Evolutionary conservation across 108 stramenopile species (phyloP).

Genomic region (Nitzschia inconspicua): DNA sequence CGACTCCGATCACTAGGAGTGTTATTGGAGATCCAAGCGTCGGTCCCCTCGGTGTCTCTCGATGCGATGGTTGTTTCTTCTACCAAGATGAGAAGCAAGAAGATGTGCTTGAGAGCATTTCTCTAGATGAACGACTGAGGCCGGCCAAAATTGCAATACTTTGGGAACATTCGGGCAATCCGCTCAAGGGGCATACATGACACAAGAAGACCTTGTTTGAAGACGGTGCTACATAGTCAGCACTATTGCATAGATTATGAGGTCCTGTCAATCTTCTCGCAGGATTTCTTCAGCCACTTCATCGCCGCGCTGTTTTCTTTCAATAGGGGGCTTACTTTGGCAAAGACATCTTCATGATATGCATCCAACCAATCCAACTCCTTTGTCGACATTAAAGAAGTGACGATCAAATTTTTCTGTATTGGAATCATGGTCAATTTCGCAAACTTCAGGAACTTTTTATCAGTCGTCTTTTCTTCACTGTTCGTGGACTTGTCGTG

Average conservation of each 20-base stretch:
- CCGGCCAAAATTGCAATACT: constrained; percentile 61
- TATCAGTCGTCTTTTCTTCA: constrained; percentile 22
- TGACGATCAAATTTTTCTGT: constrained; percentile 80
- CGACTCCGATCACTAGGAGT: constrained; percentile 25
- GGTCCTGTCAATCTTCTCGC: constrained; percentile 62
- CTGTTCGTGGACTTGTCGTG: constrained; percentile 27
- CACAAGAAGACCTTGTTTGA: background rate
- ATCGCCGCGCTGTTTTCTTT: constrained; percentile 64
- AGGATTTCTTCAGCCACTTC: constrained; percentile 74
- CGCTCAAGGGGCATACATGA: background rate
- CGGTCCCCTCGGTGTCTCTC: constrained; percentile 20
- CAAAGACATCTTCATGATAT: constrained; percentile 77
- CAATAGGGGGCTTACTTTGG: constrained; percentile 73
- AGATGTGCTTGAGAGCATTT: constrained; percentile 41
- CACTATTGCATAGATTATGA: background rate
- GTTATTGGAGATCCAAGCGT: constrained; percentile 23
- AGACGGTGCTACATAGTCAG: background rate
- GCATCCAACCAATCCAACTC: constrained; percentile 89
- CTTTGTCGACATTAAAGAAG: constrained; percentile 55
- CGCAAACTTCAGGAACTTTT: constrained; percentile 77
- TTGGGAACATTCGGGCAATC: constrained; percentile 20
- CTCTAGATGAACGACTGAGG: constrained; percentile 58
- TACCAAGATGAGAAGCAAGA: constrained; percentile 36
- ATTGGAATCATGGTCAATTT: constrained; percentile 90
- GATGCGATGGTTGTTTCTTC: constrained; percentile 50